Conservation (phyloP, 2,329 filamentous ascomycete species). For the Sarocladium brachiariae region DNA sequence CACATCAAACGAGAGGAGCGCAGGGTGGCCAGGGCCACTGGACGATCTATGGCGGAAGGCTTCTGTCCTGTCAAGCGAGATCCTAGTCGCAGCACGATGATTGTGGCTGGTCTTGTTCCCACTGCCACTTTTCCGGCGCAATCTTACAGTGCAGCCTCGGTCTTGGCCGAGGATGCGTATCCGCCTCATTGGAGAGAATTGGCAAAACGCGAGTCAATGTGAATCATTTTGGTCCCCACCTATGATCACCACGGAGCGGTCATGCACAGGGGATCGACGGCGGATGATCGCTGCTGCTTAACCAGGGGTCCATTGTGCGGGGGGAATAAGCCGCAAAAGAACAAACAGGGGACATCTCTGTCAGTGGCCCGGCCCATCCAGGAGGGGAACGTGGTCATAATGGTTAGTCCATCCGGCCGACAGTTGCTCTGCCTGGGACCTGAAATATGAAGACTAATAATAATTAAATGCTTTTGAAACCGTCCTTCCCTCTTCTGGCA, state of each 20-base stretch:
- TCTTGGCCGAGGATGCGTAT: not conserved
- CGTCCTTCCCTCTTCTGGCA: not conserved
- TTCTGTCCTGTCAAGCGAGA: not conserved
- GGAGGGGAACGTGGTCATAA: too few relatives aligned
- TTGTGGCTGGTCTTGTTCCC: not conserved
- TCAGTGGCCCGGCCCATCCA: too few relatives aligned
- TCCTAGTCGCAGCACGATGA: not conserved
- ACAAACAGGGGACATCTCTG: not conserved
- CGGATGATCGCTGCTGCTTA: conserved; percentile 7
- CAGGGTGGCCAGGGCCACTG: too few relatives aligned
- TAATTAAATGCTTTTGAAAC: too few relatives aligned
- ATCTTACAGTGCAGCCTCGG: not conserved
- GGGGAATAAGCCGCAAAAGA: not conserved
- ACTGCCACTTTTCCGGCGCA: not conserved
- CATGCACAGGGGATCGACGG: conserved; percentile 2
- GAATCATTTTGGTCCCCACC: not conserved
- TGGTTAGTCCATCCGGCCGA: too few relatives aligned
- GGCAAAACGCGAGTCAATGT: not conserved
- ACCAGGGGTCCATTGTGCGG: conserved; percentile 3
- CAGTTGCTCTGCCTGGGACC: too few relatives aligned
- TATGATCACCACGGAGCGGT: not conserved
- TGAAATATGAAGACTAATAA: too few relatives aligned
- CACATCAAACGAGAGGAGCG: too few relatives aligned
- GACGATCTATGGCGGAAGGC: too few relatives aligned
- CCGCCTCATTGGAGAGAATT: too few relatives aligned